Evolutionary conservation across 1,139 yeast genomes (phyloP).

Genomic region (Maudiozyma humilis): DNA sequence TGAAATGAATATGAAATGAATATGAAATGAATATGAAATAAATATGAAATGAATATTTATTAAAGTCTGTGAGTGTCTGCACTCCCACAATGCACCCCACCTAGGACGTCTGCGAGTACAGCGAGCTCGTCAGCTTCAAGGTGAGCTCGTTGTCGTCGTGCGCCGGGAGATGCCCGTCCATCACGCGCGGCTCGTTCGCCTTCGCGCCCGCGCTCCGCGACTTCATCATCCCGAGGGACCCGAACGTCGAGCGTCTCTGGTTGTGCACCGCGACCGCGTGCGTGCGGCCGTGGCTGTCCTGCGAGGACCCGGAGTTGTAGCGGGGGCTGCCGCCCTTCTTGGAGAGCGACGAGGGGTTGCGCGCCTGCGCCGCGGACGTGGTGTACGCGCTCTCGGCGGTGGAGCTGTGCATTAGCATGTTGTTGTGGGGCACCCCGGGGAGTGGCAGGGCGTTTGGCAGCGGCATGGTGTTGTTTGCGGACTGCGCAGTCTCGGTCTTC

Average conservation of each 20-base stretch:
- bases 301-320: background rate
- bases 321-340: background rate
- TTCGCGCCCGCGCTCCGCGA: background rate
- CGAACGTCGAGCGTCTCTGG: slow-evolving; percentile 1
- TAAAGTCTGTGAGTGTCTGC: too few species aligned
- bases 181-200: background rate
- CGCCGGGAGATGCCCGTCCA: background rate
- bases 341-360: background rate
- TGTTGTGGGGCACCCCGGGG: background rate
- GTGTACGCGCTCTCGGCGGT: background rate
- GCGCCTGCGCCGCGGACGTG: background rate
- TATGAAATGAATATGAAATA: too few species aligned
- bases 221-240: slow-evolving; percentile 1
- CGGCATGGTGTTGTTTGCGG: background rate
- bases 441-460: background rate
- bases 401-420: background rate
- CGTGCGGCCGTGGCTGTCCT: background rate
- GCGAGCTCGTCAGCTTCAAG: slow-evolving; percentile 7
- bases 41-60: background rate
- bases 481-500: background rate
- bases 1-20: too few species aligned
- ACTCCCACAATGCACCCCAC: too few species aligned
- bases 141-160: background rate
- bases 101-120: slow-evolving; percentile 3
- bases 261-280: background rate